Evolutionary conservation across 1,284 basidiomycete genomes (phyloP), one percentile per base, ranked within the genome.

Genomic region (Puccinia horiana): DNA sequence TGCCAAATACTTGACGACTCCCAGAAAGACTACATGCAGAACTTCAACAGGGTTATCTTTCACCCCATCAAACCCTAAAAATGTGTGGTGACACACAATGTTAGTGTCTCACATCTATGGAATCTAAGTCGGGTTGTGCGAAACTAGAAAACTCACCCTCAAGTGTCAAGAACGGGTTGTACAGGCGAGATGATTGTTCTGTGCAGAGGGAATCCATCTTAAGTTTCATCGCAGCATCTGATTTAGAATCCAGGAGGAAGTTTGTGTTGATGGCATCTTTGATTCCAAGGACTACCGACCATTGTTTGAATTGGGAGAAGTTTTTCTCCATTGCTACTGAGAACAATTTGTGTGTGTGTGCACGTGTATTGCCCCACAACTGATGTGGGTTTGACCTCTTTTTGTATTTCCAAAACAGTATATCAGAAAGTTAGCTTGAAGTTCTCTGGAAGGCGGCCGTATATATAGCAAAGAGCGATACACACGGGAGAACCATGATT

Each of bases 71-170:
- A 63, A 63, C 3, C 58, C 58, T 63, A 23, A 32, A 4, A 20
- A 11, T 12, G n/a, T 26, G n/a, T 3, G 32, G 32, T 32, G 3
- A 63, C 4, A 52, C 8, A 4, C 11, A 12, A 63, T 12, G 32
- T 37, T 5, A 63, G 35, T 8, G 6, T 8, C 5, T 3, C 26
- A 16, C 26, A 52, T 52, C 23, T 12, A 52, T 88, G 86, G 0
- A 86, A 84, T 70, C n/a, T 29, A 11, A 63, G 18, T 58, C 8
- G n/a, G 23, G 9, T 11, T n/a, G n/a, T n/a, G n/a, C n/a, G n/a
- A n/a, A n/a, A n/a, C n/a, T n/a, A n/a, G 88, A 88, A 82, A 88
- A 87, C 1, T 85, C 83, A 0, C 88, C 88, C 16, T 85, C 86
- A 0, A 88, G 87, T 2, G 56, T 35, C 0, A 85, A 78, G 0